phyloP scores from a whole-genome alignment of 768 basidiomycete species.

The Suillus subalutaceus region DNA sequence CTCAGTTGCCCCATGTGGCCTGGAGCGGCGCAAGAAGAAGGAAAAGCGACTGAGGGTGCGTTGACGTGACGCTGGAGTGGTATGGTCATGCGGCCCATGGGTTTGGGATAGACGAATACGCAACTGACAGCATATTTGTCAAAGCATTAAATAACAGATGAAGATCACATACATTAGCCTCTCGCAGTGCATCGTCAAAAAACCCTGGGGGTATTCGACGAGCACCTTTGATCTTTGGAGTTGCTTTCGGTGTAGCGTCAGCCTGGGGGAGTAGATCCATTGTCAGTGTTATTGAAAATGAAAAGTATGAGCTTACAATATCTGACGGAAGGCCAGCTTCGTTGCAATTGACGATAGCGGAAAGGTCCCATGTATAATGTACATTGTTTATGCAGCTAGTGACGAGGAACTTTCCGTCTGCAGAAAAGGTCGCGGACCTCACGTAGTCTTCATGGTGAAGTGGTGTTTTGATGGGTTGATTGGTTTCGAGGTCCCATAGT shows the following conservation, averaged over 20 bases:
- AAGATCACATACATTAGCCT: background rate
- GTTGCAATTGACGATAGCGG: background rate
- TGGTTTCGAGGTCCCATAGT: background rate
- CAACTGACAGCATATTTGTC: background rate
- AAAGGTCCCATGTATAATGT: background rate
- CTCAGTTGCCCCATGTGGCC: background rate
- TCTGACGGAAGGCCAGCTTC: background rate
- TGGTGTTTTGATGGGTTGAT: background rate
- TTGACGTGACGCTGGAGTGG: background rate
- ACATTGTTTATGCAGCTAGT: rapidly evolving
- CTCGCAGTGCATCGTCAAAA: background rate
- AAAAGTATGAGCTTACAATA: background rate
- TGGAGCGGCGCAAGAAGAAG: background rate
- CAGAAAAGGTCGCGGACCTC: background rate
- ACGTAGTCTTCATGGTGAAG: background rate
- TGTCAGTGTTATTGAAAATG: background rate
- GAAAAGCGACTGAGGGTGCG: background rate
- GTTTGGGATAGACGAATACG: background rate
- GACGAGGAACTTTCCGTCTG: background rate
- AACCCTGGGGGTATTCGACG: background rate
- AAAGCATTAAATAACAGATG: background rate
- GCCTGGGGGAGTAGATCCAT: background rate
- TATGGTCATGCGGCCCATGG: background rate
- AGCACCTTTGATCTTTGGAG: too few species aligned
- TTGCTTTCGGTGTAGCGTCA: background rate